phyloP scores from a whole-genome alignment of 2,329 filamentous ascomycete species.

The Nigrospora sphaerica region DNA sequence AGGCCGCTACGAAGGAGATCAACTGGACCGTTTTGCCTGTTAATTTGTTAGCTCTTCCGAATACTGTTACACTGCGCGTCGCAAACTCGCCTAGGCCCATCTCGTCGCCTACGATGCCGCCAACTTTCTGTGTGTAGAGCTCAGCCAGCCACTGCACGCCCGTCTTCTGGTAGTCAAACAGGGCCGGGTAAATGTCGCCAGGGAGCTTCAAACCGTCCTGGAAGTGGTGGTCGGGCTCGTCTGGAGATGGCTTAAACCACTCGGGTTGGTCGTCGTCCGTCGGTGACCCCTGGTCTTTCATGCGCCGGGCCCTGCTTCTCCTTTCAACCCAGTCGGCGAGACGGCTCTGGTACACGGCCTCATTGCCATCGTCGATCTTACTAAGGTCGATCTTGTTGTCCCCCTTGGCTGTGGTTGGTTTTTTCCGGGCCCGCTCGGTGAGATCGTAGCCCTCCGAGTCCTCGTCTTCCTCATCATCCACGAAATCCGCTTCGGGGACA shows the following conservation, averaged over 20 bases:
- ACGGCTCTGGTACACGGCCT: slow-evolving; percentile 69
- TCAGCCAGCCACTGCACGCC: slow-evolving; percentile 96
- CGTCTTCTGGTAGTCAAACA: slow-evolving; percentile 97
- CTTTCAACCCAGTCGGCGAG: slow-evolving; percentile 67
- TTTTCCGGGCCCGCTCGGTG: slow-evolving; percentile 31
- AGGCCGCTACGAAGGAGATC: slow-evolving; percentile 74
- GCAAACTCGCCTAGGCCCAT: slow-evolving; percentile 72
- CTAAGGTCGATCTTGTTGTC: slow-evolving; percentile 41
- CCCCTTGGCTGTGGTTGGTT: slow-evolving; percentile 31
- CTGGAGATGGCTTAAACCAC: slow-evolving; percentile 83
- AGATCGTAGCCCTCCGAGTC: slow-evolving; percentile 27
- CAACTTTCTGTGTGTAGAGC: slow-evolving; percentile 80
- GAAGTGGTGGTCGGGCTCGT: slow-evolving; percentile 66
- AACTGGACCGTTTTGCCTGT: slow-evolving; percentile 63
- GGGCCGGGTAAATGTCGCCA: slow-evolving; percentile 83
- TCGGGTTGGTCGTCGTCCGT: slow-evolving; percentile 46
- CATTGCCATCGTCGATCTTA: slow-evolving; percentile 81
- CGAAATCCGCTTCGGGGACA: slow-evolving; percentile 19
- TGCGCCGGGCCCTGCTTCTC: slow-evolving; percentile 50
- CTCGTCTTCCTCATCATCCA: slow-evolving; percentile 27
- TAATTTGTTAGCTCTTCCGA: background rate
- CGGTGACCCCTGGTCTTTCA: slow-evolving; percentile 30
- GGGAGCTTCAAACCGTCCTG: slow-evolving; percentile 74
- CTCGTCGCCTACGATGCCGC: slow-evolving; percentile 93
- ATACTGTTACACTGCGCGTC: background rate